Evolutionary conservation across 139 green algal genomes (phyloP).

Genomic region (Coelastrella sp.): DNA sequence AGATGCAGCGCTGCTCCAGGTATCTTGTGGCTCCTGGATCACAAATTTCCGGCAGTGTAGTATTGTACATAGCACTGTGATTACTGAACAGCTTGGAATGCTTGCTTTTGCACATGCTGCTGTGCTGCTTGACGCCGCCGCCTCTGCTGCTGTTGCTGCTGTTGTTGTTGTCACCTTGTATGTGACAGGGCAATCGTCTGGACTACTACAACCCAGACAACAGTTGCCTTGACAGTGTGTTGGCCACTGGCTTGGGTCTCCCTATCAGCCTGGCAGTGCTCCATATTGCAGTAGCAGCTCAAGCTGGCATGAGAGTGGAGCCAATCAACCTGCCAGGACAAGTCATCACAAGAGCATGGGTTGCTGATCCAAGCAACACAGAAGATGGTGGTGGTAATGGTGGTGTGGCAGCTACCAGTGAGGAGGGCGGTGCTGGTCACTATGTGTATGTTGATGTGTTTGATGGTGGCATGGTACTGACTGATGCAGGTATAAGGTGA

Average conservation of each 20-base stretch:
- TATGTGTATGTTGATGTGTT: slow-evolving; percentile 30
- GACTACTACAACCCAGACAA: slow-evolving; percentile 3
- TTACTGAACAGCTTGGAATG: too few relatives aligned
- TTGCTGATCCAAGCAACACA: neutral
- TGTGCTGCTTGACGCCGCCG: neutral
- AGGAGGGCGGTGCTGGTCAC: too few relatives aligned
- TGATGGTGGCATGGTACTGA: neutral
- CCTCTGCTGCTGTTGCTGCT: neutral
- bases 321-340: slow-evolving; percentile 36
- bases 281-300: neutral
- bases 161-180: neutral
- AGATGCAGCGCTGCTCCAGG: too few relatives aligned
- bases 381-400: too few relatives aligned
- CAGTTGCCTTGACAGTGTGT: slow-evolving; percentile 38
- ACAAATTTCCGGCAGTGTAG: too few relatives aligned
- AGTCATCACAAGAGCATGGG: slow-evolving; percentile 10
- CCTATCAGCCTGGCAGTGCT: slow-evolving; percentile 35
- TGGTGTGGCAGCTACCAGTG: too few relatives aligned
- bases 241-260: slow-evolving; percentile 1
- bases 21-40: too few relatives aligned
- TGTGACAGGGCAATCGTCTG: neutral
- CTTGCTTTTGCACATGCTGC: neutral
- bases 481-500: neutral
- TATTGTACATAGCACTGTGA: too few relatives aligned
- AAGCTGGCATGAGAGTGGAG: neutral